Evolutionary conservation across 2,329 filamentous ascomycete genomes (phyloP).

Genomic region (Penicillium palitans): DNA sequence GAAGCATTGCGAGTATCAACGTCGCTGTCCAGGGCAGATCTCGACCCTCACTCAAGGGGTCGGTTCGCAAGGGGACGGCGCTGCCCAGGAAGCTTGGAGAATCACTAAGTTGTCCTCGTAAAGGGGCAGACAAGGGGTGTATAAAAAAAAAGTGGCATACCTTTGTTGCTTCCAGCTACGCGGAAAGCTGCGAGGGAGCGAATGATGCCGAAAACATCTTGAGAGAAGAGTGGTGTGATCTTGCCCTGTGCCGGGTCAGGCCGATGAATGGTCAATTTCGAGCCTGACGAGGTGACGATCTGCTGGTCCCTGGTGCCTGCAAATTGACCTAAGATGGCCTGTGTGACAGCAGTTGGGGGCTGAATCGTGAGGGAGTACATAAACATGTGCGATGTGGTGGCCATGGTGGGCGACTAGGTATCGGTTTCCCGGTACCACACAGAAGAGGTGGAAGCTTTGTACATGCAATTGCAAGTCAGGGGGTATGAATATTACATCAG

Average conservation of each 20-base stretch:
- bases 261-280: constrained; percentile 81
- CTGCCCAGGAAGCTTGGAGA: constrained; percentile 62
- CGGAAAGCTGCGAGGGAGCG: constrained; percentile 84
- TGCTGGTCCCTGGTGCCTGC: constrained; percentile 96
- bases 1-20: constrained; percentile 32
- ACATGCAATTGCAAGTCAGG: constrained; percentile 31
- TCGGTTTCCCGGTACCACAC: constrained; percentile 19
- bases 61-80: constrained; percentile 41
- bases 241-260: constrained; percentile 84
- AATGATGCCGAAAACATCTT: constrained; percentile 96
- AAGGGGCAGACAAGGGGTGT: constrained; percentile 18
- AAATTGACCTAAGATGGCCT: constrained; percentile 93
- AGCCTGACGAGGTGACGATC: constrained; percentile 90
- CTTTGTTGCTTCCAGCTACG: constrained; percentile 91
- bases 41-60: constrained; percentile 28
- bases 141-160: constrained; percentile 57
- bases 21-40: constrained; percentile 38
- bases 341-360: constrained; percentile 81
- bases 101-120: constrained; percentile 67
- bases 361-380: constrained; percentile 97
- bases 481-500: constrained; percentile 31
- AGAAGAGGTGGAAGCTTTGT: constrained; percentile 17
- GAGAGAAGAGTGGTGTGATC: constrained; percentile 79
- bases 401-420: constrained; percentile 63
- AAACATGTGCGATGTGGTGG: constrained; percentile 97